Evolutionary conservation across 345 rosid species (phyloP), one percentile per base, ranked within the genome.

Genomic region (Brassica carinata): DNA sequence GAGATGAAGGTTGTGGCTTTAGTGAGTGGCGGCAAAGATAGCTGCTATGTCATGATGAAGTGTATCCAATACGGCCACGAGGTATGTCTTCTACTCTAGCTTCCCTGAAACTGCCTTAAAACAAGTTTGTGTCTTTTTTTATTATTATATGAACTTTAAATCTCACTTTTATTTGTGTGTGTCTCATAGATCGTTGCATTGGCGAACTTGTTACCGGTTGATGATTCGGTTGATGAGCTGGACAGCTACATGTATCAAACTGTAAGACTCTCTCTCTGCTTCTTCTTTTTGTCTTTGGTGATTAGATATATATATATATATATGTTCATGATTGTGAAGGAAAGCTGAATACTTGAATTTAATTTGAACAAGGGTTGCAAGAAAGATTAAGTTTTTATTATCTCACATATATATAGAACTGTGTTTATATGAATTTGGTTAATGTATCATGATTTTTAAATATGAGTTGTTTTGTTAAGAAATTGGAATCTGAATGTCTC

Each of bases 21-120:
- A 70, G 93, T 93, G 0, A 93, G 99, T 87, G 98, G 99, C 74
- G 99, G 99, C 79, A 96, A 93, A 87, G 98, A 94, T 85, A 96
- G 98, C 81, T 92, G 97, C 67, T 96, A 86, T 83, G 97, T 91
- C 69, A 94, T 91, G 97, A 91, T 94, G 97, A 90, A 89, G 83
- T 96, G 94, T 88, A 83, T 92, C 83, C 81, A 89, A 5, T 89
- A 89, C 58, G 97, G 97, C 64, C 99, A 94, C 85, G 87, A 90
- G 97, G 98, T 96, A 33, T 53, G 27, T 15, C 5, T 59, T 10
- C 45, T 55, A 79, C 69, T 29, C 29, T 48, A 26, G 78, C 9
- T 40, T 18, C 26, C 58, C 40, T 65, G 72, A 72, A 79, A 43
- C 55, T 75, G 67, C 33, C 27, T 58, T 38, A 27, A 26, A 15